Conservation (phyloP, 441 rosid species). For the Populus tomentosa region DNA sequence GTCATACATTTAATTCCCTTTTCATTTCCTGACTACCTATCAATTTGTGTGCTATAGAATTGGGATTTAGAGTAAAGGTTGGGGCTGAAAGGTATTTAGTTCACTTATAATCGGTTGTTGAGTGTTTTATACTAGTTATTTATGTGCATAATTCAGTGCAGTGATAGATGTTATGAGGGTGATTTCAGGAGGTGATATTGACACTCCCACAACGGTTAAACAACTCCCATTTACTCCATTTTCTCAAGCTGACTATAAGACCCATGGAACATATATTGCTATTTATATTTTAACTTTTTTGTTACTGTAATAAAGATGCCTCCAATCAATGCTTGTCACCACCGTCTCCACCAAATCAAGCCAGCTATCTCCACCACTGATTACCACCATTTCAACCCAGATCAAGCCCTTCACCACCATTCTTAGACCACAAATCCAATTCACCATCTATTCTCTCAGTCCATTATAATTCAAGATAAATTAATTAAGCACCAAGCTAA, state of each 20-base stretch:
- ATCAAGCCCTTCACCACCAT: background rate
- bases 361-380: too few species aligned
- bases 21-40: background rate
- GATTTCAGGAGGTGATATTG: background rate
- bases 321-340: too few species aligned
- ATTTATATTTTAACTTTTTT: too few species aligned
- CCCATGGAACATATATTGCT: too few species aligned
- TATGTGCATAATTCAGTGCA: background rate
- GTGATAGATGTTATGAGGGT: background rate
- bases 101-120: background rate
- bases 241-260: too few species aligned
- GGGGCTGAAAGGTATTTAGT: background rate
- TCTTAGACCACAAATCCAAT: background rate
- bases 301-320: too few species aligned
- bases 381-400: background rate
- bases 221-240: too few species aligned
- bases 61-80: background rate
- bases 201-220: too few species aligned
- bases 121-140: background rate
- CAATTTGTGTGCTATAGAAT: background rate
- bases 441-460: background rate
- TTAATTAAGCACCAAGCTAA: background rate
- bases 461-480: background rate
- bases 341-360: too few species aligned
- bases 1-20: background rate